These are phyloP conservation scores for Morella rubra DNA, from an alignment of 306 rosid species.

Conservation along the genomic window DNA sequence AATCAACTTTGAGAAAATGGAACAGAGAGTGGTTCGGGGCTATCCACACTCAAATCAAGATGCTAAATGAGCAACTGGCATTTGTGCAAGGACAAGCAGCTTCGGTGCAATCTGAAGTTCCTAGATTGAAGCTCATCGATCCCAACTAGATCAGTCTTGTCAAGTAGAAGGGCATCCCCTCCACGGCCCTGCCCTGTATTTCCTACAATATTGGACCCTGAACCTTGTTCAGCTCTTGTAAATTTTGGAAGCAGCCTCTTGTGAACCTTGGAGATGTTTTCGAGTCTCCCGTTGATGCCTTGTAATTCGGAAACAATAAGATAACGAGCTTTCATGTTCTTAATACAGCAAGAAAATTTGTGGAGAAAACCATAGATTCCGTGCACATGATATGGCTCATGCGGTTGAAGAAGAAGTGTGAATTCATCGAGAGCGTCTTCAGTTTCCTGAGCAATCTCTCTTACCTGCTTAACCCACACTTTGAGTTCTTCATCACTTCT, in stretches of 20 bases:
- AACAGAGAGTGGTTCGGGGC: too few species aligned
- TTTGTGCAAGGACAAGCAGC: too few species aligned
- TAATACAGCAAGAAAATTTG: not conserved
- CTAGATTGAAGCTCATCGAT: not conserved
- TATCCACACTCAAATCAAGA: too few species aligned
- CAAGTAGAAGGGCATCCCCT: not conserved
- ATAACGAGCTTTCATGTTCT: conserved; percentile 1
- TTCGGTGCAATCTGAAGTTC: too few species aligned
- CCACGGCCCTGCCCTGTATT: not conserved
- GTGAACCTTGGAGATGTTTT: conserved; percentile 7
- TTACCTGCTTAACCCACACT: conserved; percentile 35
- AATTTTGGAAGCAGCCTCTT: conserved; percentile 18
- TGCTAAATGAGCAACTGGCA: too few species aligned
- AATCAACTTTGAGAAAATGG: too few species aligned
- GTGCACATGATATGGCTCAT: not conserved
- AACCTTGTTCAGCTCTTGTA: not conserved
- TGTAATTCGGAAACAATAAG: conserved; percentile 8
- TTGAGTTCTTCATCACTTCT: conserved; percentile 36
- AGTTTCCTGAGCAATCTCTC: conserved; percentile 35
- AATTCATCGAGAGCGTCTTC: conserved; percentile 40
- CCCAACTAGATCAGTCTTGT: not conserved
- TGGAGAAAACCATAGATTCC: not conserved
- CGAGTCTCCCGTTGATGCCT: conserved; percentile 21
- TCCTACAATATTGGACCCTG: not conserved
- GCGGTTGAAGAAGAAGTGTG: not conserved